phyloP scores from a whole-genome alignment of 1,284 basidiomycete species.

The Ganoderma multipileum region DNA sequence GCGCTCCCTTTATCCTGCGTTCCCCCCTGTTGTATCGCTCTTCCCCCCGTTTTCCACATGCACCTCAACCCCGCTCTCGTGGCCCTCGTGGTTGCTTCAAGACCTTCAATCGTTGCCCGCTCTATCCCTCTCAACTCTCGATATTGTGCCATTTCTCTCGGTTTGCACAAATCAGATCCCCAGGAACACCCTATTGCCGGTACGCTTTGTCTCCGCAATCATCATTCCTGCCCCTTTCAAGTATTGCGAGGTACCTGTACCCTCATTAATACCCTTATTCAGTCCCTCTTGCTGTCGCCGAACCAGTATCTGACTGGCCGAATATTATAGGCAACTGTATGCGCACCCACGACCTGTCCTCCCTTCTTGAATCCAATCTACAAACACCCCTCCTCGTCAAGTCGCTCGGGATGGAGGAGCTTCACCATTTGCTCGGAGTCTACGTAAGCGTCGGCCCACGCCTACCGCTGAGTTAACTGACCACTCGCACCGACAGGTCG shows the following conservation, averaged over 20 bases:
- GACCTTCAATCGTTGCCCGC: neutral
- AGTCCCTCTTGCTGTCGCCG: neutral
- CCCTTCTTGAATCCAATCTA: conserved; percentile 1
- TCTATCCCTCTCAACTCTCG: conserved; percentile 2
- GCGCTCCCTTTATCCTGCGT: neutral
- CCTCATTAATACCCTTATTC: neutral
- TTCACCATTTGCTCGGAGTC: neutral
- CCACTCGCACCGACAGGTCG: conserved; percentile 4
- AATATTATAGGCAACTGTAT: conserved; percentile 1
- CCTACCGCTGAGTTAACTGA: neutral
- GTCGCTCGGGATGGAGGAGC: neutral
- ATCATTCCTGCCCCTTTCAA: neutral
- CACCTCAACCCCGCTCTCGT: neutral
- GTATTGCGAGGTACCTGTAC: neutral
- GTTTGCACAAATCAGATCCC: neutral
- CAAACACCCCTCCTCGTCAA: neutral
- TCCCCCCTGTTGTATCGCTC: neutral
- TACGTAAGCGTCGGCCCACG: neutral
- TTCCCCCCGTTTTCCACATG: neutral
- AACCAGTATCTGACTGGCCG: neutral
- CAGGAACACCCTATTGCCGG: neutral
- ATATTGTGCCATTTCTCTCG: neutral
- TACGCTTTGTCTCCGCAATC: neutral
- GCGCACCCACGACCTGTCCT: neutral
- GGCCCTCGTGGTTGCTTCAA: neutral